These are phyloP conservation scores for Carnegiea gigantea DNA, from an alignment of 179 eudicot genomes.

Conservation along the genomic window DNA sequence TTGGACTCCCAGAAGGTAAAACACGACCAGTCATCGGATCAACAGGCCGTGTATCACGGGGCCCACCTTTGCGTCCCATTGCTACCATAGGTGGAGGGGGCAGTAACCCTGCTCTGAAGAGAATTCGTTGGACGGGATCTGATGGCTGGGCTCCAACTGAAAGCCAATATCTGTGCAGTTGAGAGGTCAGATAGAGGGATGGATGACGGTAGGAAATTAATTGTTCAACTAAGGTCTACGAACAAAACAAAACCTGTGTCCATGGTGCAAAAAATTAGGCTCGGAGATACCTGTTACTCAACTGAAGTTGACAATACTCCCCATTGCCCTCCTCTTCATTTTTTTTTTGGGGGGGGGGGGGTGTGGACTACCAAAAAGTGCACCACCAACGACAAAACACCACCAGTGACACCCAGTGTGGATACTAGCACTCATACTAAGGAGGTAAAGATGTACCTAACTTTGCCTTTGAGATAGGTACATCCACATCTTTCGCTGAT, in stretches of 20 bases:
- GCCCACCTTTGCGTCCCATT: slow-evolving; percentile 86
- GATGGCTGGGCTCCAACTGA: slow-evolving; percentile 98
- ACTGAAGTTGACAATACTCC: no score
- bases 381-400: no score
- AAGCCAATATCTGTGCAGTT: slow-evolving; percentile 72
- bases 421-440: no score
- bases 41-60: slow-evolving; percentile 73
- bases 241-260: no score
- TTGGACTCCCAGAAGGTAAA: slow-evolving; percentile 40
- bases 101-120: slow-evolving; percentile 78
- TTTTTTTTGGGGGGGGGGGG: background rate
- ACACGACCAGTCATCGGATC: slow-evolving; percentile 80
- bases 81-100: slow-evolving; percentile 98
- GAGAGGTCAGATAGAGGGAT: background rate
- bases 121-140: slow-evolving; percentile 79
- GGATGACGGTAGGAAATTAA: background rate
- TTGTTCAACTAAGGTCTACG: no score
- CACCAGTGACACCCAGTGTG: no score
- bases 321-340: no score
- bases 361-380: background rate
- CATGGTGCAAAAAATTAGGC: no score
- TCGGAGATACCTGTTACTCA: no score
- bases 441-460: no score
- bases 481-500: no score
- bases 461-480: no score